phyloP scores from a whole-genome alignment of 306 rosid genomes.

The Cicer cuneatum region DNA sequence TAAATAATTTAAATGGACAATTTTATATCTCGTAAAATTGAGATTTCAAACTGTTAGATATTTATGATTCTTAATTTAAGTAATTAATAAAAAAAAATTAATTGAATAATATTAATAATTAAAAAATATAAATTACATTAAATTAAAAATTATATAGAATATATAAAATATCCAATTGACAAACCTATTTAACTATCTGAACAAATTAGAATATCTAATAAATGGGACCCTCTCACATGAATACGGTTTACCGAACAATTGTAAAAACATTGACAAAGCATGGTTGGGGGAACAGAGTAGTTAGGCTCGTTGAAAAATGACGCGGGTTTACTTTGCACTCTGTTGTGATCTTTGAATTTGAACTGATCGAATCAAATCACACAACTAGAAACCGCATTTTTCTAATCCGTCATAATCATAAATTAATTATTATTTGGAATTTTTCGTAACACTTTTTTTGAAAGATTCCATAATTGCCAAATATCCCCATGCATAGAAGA shows the following conservation, averaged over 20 bases:
- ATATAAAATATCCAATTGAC: too few relatives aligned
- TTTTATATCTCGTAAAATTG: too few relatives aligned
- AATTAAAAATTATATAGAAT: too few relatives aligned
- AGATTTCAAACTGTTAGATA: too few relatives aligned
- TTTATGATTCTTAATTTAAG: too few relatives aligned
- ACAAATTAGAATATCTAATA: too few relatives aligned
- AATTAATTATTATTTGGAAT: background rate
- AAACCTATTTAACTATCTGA: too few relatives aligned
- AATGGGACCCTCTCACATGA: conserved; percentile 2
- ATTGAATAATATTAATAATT: too few relatives aligned
- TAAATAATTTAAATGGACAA: too few relatives aligned
- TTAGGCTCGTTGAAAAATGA: conserved; percentile 8
- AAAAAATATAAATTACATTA: too few relatives aligned
- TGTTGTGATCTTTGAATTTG: conserved; percentile 7
- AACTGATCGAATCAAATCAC: conserved; percentile 36
- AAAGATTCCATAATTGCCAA: conserved; percentile 1
- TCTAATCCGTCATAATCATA: conserved; percentile 13
- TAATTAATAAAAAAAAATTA: too few relatives aligned
- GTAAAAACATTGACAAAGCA: conserved; percentile 46
- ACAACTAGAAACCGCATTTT: background rate
- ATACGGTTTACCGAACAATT: conserved; percentile 40
- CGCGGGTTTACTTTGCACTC: conserved; percentile 36
- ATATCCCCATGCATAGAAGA: conserved; percentile 36
- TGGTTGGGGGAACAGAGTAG: conserved; percentile 20
- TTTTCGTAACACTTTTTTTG: conserved; percentile 4